phyloP scores from a whole-genome alignment of 2,329 filamentous ascomycete genomes.

The Camptophora hylomeconis region DNA sequence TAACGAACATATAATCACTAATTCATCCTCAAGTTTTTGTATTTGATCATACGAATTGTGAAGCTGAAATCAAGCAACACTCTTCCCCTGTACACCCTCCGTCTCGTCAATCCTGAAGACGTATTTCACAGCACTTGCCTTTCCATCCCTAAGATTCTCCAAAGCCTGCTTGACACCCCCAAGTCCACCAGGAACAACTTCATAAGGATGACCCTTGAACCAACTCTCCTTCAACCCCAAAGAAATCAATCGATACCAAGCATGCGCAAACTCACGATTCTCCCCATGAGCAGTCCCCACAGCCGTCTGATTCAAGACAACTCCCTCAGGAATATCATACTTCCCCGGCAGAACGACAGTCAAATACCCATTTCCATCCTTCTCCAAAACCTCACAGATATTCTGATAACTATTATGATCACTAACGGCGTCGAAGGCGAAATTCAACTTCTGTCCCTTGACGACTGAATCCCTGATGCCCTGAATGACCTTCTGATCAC shows the following conservation, averaged over 20 bases:
- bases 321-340: conserved; percentile 10
- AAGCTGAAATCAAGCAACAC: no score
- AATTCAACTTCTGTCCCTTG: conserved; percentile 28
- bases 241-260: conserved; percentile 32
- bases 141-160: conserved; percentile 43
- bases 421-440: conserved; percentile 46
- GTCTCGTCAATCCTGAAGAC: conserved; percentile 45
- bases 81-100: conserved; percentile 5
- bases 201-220: conserved; percentile 37
- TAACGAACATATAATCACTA: no score
- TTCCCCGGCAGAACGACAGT: conserved; percentile 11
- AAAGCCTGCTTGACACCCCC: conserved; percentile 41
- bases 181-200: conserved; percentile 41
- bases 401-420: conserved; percentile 38
- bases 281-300: conserved; percentile 13
- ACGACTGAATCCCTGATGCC: conserved; percentile 31
- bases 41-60: no score
- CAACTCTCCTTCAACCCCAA: conserved; percentile 36
- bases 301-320: conserved; percentile 10
- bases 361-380: conserved; percentile 13
- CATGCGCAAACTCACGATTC: conserved; percentile 29
- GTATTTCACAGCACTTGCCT: conserved; percentile 52
- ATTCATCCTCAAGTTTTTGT: no score
- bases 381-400: conserved; percentile 31
- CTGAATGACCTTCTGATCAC: conserved; percentile 38